Percentiles rank a stretch among this genome's conserved stretches.
phyloP scores from a whole-genome alignment of 352 stramenopile genomes.

The Globisporangium camurandrum region DNA sequence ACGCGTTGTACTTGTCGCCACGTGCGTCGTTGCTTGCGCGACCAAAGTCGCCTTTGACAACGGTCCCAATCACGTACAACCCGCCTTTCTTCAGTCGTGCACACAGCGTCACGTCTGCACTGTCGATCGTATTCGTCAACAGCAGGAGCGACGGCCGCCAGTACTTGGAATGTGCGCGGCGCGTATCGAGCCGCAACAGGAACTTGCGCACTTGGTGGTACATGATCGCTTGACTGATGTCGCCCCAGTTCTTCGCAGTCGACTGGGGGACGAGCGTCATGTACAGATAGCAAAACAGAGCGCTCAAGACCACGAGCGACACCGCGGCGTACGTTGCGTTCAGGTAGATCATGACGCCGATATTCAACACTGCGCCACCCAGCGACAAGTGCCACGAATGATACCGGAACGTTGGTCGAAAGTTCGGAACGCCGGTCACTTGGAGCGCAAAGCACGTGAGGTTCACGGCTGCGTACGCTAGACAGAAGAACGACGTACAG shows the following conservation, averaged over 20 bases:
- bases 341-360: constrained; percentile 72
- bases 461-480: constrained; percentile 70
- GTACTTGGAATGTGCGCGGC: constrained; percentile 70
- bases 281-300: constrained; percentile 65
- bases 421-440: constrained; percentile 75
- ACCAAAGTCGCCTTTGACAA: constrained; percentile 37
- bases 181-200: constrained; percentile 54
- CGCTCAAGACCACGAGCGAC: constrained; percentile 41
- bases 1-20: constrained; percentile 31
- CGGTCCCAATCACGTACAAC: constrained; percentile 61
- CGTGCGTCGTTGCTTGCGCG: constrained; percentile 18
- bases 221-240: constrained; percentile 82
- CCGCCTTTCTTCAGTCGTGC: constrained; percentile 79
- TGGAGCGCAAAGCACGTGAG: constrained; percentile 68
- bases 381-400: constrained; percentile 65
- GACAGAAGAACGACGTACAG: constrained; percentile 77
- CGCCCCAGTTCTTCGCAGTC: constrained; percentile 59
- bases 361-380: constrained; percentile 41
- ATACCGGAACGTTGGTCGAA: constrained; percentile 62
- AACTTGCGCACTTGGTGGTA: constrained; percentile 82
- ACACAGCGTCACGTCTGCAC: constrained; percentile 42
- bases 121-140: constrained; percentile 34
- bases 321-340: constrained; percentile 53
- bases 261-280: constrained; percentile 40
- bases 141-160: constrained; percentile 71